A percentile compares a stretch with the other conserved stretches of the same genome.
These are phyloP conservation scores for Acer campestre DNA, from an alignment of 345 rosid species.

Conservation along the genomic window DNA sequence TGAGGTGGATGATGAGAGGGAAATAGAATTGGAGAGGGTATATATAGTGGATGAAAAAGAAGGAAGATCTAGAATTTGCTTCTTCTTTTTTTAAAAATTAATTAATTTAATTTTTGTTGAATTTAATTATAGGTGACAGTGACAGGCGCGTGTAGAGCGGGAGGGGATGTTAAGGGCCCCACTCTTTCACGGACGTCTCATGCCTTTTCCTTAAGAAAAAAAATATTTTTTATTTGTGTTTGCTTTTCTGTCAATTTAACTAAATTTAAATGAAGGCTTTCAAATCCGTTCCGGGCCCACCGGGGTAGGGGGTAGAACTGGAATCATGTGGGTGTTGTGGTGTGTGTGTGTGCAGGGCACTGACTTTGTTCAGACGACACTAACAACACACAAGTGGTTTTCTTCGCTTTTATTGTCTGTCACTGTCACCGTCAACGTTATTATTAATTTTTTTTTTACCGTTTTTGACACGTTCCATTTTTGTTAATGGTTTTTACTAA, in stretches of 20 bases:
- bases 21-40: slow-evolving; percentile 27
- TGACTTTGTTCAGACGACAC: background rate
- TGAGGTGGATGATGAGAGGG: slow-evolving; percentile 15
- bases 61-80: slow-evolving; percentile 9
- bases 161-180: slow-evolving; percentile 14
- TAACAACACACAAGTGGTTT: background rate
- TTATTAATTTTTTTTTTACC: background rate
- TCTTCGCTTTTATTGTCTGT: slow-evolving; percentile 10
- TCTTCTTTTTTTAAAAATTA: background rate
- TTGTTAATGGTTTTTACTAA: background rate
- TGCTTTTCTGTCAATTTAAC: slow-evolving; percentile 31
- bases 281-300: slow-evolving; percentile 47
- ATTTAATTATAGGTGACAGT: slow-evolving; percentile 10
- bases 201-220: background rate
- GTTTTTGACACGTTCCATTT: background rate
- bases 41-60: slow-evolving; percentile 37
- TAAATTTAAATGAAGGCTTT: slow-evolving; percentile 37
- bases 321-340: slow-evolving; percentile 10
- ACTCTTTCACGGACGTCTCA: slow-evolving; percentile 31
- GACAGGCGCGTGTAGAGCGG: slow-evolving; percentile 50
- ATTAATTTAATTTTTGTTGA: background rate
- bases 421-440: background rate
- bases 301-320: slow-evolving; percentile 13
- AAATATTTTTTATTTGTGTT: background rate
- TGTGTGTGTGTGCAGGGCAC: background rate